phyloP scores from a whole-genome alignment of 2,329 filamentous ascomycete species.

The Phoma sp. region DNA sequence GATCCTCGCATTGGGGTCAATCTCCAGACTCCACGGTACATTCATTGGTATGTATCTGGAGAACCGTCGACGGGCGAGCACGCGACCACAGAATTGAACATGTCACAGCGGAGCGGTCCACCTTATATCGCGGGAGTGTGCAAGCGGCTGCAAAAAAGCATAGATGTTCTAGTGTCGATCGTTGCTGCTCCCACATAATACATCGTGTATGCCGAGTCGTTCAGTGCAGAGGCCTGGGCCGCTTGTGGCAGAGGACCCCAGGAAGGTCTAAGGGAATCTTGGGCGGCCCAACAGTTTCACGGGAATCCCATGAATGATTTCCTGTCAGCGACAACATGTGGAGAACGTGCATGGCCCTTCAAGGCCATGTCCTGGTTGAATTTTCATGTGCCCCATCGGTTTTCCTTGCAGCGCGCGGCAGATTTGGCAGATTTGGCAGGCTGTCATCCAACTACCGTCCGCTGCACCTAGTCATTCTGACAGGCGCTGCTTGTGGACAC shows the following conservation, averaged over 20 bases:
- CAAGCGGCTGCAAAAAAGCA: conserved; percentile 3
- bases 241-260: neutral
- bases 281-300: conserved; percentile 13
- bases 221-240: neutral
- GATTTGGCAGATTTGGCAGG: too few species aligned
- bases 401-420: too few species aligned
- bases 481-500: neutral
- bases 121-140: conserved; percentile 6
- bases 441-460: too few species aligned
- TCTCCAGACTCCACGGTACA: neutral
- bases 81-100: neutral
- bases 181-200: conserved; percentile 1
- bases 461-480: neutral
- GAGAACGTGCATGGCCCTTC: neutral
- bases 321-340: neutral
- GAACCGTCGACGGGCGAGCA: conserved; percentile 2
- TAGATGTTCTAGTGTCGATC: conserved; percentile 10
- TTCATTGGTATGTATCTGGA: conserved; percentile 11
- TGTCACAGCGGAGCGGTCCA: neutral
- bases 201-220: conserved; percentile 4
- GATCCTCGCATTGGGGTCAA: conserved; percentile 20
- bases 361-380: neutral
- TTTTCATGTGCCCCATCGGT: neutral
- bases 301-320: neutral
- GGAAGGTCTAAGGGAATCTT: neutral